phyloP scores from a whole-genome alignment of 2,329 filamentous ascomycete species.

The Colletotrichum acutatum region DNA sequence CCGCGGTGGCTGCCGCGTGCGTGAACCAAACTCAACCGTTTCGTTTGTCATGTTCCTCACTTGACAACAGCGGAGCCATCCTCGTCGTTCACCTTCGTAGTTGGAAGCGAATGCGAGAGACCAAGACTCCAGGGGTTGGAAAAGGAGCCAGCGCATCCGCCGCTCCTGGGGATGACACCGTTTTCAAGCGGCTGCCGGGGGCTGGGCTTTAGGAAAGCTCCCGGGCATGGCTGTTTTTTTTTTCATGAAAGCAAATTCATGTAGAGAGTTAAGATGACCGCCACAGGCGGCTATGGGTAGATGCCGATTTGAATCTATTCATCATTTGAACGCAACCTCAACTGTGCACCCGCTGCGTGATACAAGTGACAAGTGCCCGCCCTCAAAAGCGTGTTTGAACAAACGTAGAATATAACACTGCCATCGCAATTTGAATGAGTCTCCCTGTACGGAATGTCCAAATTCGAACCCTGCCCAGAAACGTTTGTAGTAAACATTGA shows the following conservation, averaged over 20 bases:
- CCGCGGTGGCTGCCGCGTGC: slow-evolving; percentile 39
- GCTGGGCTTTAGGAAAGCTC: slow-evolving; percentile 42
- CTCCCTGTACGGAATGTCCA: no score
- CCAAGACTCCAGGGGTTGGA: slow-evolving; percentile 35
- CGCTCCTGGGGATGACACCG: slow-evolving; percentile 25
- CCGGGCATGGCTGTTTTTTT: slow-evolving; percentile 44
- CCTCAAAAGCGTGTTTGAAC: no score
- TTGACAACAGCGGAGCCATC: slow-evolving; percentile 32
- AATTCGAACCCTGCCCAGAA: no score
- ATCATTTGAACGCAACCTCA: slow-evolving; percentile 38
- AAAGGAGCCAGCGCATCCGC: slow-evolving; percentile 1
- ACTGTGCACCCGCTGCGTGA: background rate
- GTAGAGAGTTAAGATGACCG: slow-evolving; percentile 38
- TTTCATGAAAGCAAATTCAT: slow-evolving; percentile 22
- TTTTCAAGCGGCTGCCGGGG: slow-evolving; percentile 39
- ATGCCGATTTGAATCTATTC: slow-evolving; percentile 65
- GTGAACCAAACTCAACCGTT: slow-evolving; percentile 24
- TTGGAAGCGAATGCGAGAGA: slow-evolving; percentile 19
- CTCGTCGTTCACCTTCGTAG: slow-evolving; percentile 2
- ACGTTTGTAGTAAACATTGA: background rate
- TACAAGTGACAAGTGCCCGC: no score
- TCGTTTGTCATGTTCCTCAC: slow-evolving; percentile 34
- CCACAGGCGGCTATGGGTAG: slow-evolving; percentile 50
- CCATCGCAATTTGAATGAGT: no score
- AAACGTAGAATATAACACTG: no score